Evolutionary conservation across 306 rosid genomes (phyloP), one percentile per base, ranked within the genome.

Genomic region (Arachis stenosperma): DNA sequence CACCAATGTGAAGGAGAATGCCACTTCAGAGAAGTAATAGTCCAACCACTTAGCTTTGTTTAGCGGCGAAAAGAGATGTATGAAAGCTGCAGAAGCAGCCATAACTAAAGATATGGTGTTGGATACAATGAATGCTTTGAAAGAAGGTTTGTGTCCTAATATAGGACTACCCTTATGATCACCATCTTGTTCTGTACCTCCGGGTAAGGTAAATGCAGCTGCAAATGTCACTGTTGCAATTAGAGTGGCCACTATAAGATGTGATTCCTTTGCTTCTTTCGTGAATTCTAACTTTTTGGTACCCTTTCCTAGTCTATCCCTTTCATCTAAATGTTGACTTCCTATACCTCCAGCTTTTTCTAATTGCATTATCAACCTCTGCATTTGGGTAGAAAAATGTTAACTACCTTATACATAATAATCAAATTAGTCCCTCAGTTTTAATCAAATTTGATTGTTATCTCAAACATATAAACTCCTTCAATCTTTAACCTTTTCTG

Each of bases 221-320:
- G 79, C 66, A 43, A 75, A 75, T 3, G 58, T 65, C 29, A 75
- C 72, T 0, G 79, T 75, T 43, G 79, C 57, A 30, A 75, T 75
- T 2, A 75, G 75, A 52, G 79, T 57, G 0, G 71, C 71, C 44
- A 61, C 83, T 4, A 79, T 0, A 4, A 73, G 13, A 33, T 67
- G 41, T 3, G 36, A 0, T 6, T 67, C 43, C 11, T 22, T 74
- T 9, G 57, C 27, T 56, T 33, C 55, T 15, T 10, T 10, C 0
- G 54, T 6, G 7, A 44, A 44, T 5, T 9, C 39, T 64, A 6
- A 10, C 52, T 1, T 10, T 36, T 1, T 10, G 3, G 0, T 3
- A 41, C 10, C 14, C 1, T 9, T 0, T 29, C 5, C 54, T n/a
- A 5, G 0, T 8, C 29, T 7, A 17, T 43, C 8, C 17, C 11